phyloP scores from a whole-genome alignment of 139 green algal species.

The Micractinium conductrix region DNA sequence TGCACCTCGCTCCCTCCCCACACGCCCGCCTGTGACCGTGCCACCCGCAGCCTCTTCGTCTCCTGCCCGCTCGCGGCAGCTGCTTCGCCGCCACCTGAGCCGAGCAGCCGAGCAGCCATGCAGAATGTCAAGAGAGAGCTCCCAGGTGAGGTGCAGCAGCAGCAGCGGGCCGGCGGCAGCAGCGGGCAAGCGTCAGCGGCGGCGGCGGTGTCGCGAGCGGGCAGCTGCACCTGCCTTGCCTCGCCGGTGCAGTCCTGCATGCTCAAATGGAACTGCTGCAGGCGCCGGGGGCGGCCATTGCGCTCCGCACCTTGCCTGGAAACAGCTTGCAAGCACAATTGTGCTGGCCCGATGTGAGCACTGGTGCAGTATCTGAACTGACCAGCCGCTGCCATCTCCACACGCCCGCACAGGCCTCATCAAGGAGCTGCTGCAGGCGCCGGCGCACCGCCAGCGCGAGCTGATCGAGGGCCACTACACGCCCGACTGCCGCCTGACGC shows the following conservation, averaged over 20 bases:
- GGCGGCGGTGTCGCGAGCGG: no score
- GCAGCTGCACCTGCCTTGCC: no score
- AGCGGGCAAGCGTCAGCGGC: no score
- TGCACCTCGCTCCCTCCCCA: no score
- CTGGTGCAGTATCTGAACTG: no score
- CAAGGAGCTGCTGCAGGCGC: constrained; percentile 6
- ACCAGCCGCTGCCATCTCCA: no score
- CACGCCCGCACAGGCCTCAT: constrained; percentile 9
- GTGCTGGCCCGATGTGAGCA: no score
- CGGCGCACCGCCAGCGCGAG: constrained; percentile 16
- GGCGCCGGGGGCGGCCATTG: no score
- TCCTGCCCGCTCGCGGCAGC: neutral
- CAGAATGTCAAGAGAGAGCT: constrained; percentile 29
- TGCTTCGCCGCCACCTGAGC: neutral
- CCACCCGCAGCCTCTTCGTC: no score
- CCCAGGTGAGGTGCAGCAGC: neutral
- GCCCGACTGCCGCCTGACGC: constrained; percentile 23
- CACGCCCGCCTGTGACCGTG: no score
- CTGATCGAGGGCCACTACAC: constrained; percentile 34
- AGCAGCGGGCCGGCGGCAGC: neutral
- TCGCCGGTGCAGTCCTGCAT: neutral
- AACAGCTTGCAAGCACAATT: neutral
- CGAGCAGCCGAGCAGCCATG: neutral
- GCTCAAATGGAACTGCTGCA: neutral
- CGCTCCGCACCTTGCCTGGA: neutral